Evolutionary conservation across 129 eudicot species (phyloP), one percentile per base, ranked within the genome.

Genomic region (Dittrichia graveolens): DNA sequence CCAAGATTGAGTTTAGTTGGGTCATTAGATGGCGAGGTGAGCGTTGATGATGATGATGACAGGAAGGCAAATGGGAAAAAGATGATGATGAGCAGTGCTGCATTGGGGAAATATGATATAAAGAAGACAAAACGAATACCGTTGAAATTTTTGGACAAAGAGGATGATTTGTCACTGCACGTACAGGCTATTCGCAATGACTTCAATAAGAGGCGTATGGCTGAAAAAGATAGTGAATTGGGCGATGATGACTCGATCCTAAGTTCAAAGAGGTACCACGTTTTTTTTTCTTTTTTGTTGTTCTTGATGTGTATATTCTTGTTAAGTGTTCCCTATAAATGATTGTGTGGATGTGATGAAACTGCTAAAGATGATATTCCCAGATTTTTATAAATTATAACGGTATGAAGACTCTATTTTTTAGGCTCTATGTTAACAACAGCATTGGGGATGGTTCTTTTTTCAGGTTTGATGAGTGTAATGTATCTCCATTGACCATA

Each of bases 381-480:
- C 18, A 9, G 5, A 58, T 4, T 58, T 37, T 73, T 14, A 45
- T 68, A 53, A 45, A 16, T 38, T 60, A 3, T 73, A n/a, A 10
- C n/a, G 48, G 13, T 42, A 24, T 12, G 14, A 61, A 38, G 78
- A 18, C 14, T 9, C 0, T 6, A 57, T 14, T 24, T 37, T 40
- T 61, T 37, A 73, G 39, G 49, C 69, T 48, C 8, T 5, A 38
- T 40, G 63, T 62, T 62, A 53, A 41, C 45, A 50, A 64, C 31
- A 15, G 40, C 7, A 41, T 24, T 14, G 9, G 47, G 76, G 19
- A 4, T 50, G 67, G 14, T 58, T 68, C n/a, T 49, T 60, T 76
- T 69, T 41, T 61, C 84, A 94, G 98, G 88, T 94, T 94, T 82
- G 97, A 94, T 75, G 96, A 94, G 77, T 94, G 79, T 75, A 76